phyloP scores from a whole-genome alignment of 164 flowering plant genomes.

The Vitis rotundifolia region DNA sequence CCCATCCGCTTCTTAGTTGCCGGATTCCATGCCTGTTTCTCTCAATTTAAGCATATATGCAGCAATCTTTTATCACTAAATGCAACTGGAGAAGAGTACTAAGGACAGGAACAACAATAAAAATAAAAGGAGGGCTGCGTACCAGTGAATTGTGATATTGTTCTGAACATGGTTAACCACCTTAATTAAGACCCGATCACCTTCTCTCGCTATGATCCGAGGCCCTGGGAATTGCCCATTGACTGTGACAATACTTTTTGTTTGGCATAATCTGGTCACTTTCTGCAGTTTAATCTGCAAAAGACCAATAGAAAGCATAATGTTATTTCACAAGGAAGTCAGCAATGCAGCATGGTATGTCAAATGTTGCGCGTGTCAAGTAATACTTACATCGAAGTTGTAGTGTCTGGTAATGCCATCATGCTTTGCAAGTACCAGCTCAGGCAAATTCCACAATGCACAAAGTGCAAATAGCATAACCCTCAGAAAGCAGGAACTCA shows the following conservation, averaged over 20 bases:
- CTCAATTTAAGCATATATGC: background rate
- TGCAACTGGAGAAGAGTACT: too few species aligned
- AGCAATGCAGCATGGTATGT: background rate
- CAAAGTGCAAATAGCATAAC: slow-evolving; percentile 13
- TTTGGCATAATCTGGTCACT: slow-evolving; percentile 31
- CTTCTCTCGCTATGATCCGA: slow-evolving; percentile 28
- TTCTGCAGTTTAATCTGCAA: slow-evolving; percentile 28
- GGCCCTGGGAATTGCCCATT: slow-evolving; percentile 40
- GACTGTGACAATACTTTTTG: slow-evolving; percentile 30
- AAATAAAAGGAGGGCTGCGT: background rate
- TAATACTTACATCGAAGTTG: slow-evolving; percentile 36
- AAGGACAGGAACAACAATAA: too few species aligned
- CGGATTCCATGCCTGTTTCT: slow-evolving; percentile 31
- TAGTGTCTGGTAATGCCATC: slow-evolving; percentile 41
- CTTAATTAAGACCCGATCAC: slow-evolving; percentile 26
- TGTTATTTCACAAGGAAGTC: too few species aligned
- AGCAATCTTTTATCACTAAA: too few species aligned
- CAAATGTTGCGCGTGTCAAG: background rate
- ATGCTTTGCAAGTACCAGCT: slow-evolving; percentile 12
- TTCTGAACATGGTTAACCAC: slow-evolving; percentile 29
- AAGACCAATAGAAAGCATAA: background rate
- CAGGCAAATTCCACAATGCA: slow-evolving; percentile 18
- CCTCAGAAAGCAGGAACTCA: slow-evolving; percentile 18
- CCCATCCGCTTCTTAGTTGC: slow-evolving; percentile 27
- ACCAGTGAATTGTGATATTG: slow-evolving; percentile 38